Conservation (phyloP, 2,329 filamentous ascomycete species). For the Arthrobotrys sinensis region DNA sequence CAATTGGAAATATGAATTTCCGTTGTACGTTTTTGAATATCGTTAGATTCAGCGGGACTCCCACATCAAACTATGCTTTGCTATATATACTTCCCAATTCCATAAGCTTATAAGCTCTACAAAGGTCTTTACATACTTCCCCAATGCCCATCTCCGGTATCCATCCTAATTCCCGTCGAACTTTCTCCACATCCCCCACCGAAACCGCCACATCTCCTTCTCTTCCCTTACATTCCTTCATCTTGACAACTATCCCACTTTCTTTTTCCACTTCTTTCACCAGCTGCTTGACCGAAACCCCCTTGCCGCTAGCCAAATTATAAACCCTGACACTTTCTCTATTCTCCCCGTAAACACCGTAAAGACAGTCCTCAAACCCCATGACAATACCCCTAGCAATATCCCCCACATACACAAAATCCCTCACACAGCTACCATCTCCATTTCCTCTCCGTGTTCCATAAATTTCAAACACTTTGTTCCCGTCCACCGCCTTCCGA, state of each 20-base stretch:
- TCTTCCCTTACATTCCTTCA: constrained; percentile 66
- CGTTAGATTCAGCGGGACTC: background rate
- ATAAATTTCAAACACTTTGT: constrained; percentile 69
- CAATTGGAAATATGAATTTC: too few relatives aligned
- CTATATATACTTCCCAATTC: background rate
- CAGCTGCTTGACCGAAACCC: constrained; percentile 69
- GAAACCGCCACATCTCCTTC: constrained; percentile 69
- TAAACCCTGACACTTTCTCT: constrained; percentile 67
- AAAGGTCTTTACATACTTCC: constrained; percentile 31
- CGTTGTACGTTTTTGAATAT: too few relatives aligned
- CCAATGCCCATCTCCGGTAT: constrained; percentile 61
- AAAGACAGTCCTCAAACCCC: constrained; percentile 68
- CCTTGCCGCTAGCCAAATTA: constrained; percentile 70
- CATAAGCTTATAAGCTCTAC: constrained; percentile 1
- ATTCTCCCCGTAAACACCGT: background rate
- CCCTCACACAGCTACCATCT: constrained; percentile 77
- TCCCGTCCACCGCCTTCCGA: constrained; percentile 71
- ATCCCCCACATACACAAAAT: constrained; percentile 79
- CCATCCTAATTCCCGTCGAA: constrained; percentile 69
- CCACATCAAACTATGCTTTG: too few relatives aligned
- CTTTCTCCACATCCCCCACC: constrained; percentile 68
- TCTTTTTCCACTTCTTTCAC: constrained; percentile 68
- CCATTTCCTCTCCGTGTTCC: constrained; percentile 72
- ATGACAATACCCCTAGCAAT: constrained; percentile 77
- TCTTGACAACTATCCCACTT: constrained; percentile 66